phyloP scores from a whole-genome alignment of 148 eudicot genomes.

The Rhododendron ovatum region DNA sequence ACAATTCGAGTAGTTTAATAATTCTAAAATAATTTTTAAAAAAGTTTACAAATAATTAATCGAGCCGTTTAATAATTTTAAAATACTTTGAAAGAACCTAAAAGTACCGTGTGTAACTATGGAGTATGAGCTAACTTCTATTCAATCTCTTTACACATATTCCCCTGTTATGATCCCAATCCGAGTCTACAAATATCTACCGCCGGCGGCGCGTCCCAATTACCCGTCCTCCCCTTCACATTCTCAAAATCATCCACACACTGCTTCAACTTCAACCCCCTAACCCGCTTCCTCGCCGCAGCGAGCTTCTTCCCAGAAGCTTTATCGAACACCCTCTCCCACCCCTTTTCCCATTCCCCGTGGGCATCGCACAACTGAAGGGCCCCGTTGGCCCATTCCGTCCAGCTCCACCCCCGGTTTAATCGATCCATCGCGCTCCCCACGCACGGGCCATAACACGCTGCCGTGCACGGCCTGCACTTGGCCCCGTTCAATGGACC shows the following conservation, averaged over 20 bases:
- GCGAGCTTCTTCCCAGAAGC: constrained; percentile 43
- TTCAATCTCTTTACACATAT: background rate
- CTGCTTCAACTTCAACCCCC: constrained; percentile 33
- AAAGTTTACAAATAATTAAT: too few species aligned
- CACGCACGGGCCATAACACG: constrained; percentile 46
- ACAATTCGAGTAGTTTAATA: too few species aligned
- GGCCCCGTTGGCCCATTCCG: constrained; percentile 33
- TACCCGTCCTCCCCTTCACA: constrained; percentile 37
- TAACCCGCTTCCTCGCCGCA: constrained; percentile 35
- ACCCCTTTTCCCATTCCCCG: constrained; percentile 65
- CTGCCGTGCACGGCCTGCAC: constrained; percentile 79
- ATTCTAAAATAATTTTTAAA: too few species aligned
- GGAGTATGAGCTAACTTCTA: background rate
- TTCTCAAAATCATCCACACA: constrained; percentile 61
- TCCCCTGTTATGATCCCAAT: constrained; percentile 12
- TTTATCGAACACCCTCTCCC: constrained; percentile 63
- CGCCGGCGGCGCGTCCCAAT: constrained; percentile 59
- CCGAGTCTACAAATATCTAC: constrained; percentile 64
- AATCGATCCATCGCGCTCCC: constrained; percentile 46
- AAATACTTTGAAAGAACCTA: background rate
- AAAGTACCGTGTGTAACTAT: background rate
- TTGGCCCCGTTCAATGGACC: constrained; percentile 87
- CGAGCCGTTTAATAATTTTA: too few species aligned
- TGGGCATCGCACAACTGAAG: constrained; percentile 69
- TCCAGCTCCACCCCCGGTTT: too few species aligned